Evolutionary conservation across 2,329 filamentous ascomycete species (phyloP).

Genomic region (Colletotrichum sojae): DNA sequence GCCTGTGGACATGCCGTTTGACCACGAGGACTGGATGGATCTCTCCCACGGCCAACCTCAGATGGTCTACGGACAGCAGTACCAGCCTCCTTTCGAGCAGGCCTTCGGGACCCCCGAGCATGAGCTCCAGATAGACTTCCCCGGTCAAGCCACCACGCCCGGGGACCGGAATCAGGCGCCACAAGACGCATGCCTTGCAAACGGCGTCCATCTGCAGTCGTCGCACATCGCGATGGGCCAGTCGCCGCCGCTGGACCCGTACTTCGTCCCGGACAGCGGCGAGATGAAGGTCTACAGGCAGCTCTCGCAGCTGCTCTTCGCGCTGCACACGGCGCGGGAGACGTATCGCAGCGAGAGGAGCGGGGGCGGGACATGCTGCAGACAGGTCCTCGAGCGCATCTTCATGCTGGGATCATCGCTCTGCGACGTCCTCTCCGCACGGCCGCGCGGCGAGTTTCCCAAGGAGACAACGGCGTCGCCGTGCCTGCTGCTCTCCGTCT

Average conservation of each 20-base stretch:
- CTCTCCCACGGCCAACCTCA: not conserved
- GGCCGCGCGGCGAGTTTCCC: not conserved
- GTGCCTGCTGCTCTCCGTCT: not conserved
- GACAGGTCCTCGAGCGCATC: not conserved
- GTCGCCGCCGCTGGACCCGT: not conserved
- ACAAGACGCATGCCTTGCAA: not conserved
- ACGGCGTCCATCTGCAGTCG: not conserved
- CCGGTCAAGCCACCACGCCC: not conserved
- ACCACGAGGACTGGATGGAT: not conserved
- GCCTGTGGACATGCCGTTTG: not conserved
- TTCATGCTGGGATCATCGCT: not conserved
- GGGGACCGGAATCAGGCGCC: not conserved
- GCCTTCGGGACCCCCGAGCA: not conserved
- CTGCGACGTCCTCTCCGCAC: not conserved
- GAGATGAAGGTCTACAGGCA: not conserved
- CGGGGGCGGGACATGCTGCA: not conserved
- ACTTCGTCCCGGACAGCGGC: not conserved
- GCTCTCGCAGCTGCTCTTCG: not conserved
- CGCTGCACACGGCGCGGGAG: not conserved
- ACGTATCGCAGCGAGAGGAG: not conserved
- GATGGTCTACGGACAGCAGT: not conserved
- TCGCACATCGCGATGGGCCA: not conserved
- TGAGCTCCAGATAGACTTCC: not conserved
- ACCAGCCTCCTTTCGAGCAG: not conserved
- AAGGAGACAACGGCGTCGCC: not conserved